Evolutionary conservation across 441 rosid species (phyloP), one percentile per base, ranked within the genome.

Genomic region (Mallotus japonicus): DNA sequence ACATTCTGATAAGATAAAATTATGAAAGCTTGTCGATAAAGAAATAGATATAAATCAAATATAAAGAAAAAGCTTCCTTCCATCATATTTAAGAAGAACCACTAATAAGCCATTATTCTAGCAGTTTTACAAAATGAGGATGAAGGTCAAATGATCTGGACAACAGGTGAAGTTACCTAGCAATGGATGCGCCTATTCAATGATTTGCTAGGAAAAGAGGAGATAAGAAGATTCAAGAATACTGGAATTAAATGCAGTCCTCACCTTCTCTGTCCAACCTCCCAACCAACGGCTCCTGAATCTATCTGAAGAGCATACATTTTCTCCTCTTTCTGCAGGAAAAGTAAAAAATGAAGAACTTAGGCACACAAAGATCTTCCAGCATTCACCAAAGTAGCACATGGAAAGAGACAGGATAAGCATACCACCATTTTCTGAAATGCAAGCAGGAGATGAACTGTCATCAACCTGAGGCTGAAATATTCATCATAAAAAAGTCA

Each of bases 241-340:
- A 77, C 2, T 24, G 42, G 37, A 44, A 78, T 61, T 57, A 70
- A 76, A 49, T 42, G 62, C 44, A 76, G 67, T 34, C 61, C 79
- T 67, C 65, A 86, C 87, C 86, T 82, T 73, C 17, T 57, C 72
- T 14, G 71, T 53, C 88, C 86, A 85, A 72, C 85, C 85, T 73
- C 87, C 85, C 16, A 84, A 76, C 86, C 86, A 80, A 68, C 83
- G 79, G 74, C 88, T 82, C 70, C 65, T 74, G 68, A 74, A 84
- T 75, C 78, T 76, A 61, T 78, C 74, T 22, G 64, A 66, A 73
- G 46, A 65, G 17, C 34, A 57, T 68, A 20, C 56, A 56, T 57
- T 56, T 72, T 73, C 71, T 79, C 78, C 72, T 73, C 61, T 74
- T 57, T 22, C 85, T 75, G 83, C 60, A 37, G 19, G 47, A 54